Base-by-base conservation (phyloP, 176 grass and related monocot species). In the Pharus latifolius region DNA sequence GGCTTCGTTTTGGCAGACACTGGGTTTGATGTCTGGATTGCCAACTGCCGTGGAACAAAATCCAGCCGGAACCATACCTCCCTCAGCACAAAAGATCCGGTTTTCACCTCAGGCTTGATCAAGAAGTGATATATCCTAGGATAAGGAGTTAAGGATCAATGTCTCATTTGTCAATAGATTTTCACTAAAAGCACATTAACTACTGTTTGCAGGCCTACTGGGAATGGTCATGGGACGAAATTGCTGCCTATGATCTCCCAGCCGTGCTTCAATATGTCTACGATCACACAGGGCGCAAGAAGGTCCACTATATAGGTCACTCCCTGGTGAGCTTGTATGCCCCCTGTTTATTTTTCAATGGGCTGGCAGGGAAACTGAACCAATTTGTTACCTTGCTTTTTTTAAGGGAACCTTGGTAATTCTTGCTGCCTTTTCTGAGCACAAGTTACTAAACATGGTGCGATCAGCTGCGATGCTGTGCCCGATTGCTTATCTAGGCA, bases 21-120 rank as follows among this genome's bases (percentile, higher is more conserved):
- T 33, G 87, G 86, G 31, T 89, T 68, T 59, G 87, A 89, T 73
- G 87, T 89, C 50, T 89, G 87, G 87, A 68, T 89, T 28, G 81
- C 87, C 47, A 89, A 89, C n/a, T 43, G 32, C 35, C 81, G 87
- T 41, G 87, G 81, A 81, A 89, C 87, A 43, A 81, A 69, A 17
- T 81, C 78, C 60, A 89, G 87, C 57, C 72, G 73, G 18, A 61
- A 57, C 2, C 87, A 89, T 70, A 77, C 54, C 52, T 68, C 60
- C 10, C 77, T 89, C 23, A 37, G 72, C 13, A 53, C 77, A 23
- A 43, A 69, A 38, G 63, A 89, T n/a, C 51, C 81, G 40, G 87
- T 84, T 73, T 9, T 29, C 29, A 59, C 65, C 50, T 61, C 55
- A 53, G 5, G 22, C 69, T 78, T 79, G 13, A 63, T 69, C 10